Percentiles rank a stretch among this genome's conserved stretches.
These are phyloP conservation scores for Colletotrichum chrysophilum DNA, from an alignment of 2,329 filamentous ascomycete species.

Conservation along the genomic window DNA sequence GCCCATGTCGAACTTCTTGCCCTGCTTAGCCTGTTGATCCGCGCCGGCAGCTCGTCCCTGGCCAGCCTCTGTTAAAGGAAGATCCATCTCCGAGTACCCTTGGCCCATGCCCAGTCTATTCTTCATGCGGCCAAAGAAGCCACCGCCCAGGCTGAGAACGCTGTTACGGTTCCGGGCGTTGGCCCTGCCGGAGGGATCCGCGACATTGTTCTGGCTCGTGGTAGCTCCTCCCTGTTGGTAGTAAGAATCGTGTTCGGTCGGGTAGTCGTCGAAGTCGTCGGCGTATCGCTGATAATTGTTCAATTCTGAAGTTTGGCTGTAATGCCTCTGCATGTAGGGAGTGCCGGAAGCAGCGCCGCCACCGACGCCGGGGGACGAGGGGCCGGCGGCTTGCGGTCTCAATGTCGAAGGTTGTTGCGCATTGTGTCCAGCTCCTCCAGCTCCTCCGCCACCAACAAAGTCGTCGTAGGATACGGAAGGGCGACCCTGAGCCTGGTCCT, in stretches of 20 bases:
- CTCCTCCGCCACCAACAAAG: slow-evolving; percentile 72
- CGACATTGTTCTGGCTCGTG: slow-evolving; percentile 16
- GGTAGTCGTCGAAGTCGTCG: slow-evolving; percentile 82
- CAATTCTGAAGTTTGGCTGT: slow-evolving; percentile 80
- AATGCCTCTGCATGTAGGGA: slow-evolving; percentile 54
- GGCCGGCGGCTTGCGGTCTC: slow-evolving; percentile 39
- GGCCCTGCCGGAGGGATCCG: slow-evolving; percentile 33
- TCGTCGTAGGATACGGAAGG: slow-evolving; percentile 94
- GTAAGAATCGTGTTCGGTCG: slow-evolving; percentile 78
- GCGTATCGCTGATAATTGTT: slow-evolving; percentile 93
- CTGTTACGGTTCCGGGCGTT: slow-evolving; percentile 84
- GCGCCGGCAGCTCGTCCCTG: slow-evolving; percentile 48
- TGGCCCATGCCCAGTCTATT: slow-evolving; percentile 88
- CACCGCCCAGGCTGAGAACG: slow-evolving; percentile 84
- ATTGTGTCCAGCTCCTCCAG: not conserved
- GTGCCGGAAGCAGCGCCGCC: slow-evolving; percentile 30
- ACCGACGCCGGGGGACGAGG: slow-evolving; percentile 16
- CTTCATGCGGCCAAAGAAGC: slow-evolving; percentile 85
- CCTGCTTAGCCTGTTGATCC: slow-evolving; percentile 44
- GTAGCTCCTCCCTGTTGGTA: slow-evolving; percentile 72
- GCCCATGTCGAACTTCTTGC: slow-evolving; percentile 69
- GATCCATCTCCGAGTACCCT: slow-evolving; percentile 96
- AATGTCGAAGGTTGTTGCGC: slow-evolving; percentile 50
- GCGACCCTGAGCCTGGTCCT: slow-evolving; percentile 66
- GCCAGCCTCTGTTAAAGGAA: slow-evolving; percentile 83